Evolutionary conservation across 371 early-diverging fungal species (phyloP).

Genomic region (Rozella allomycis): DNA sequence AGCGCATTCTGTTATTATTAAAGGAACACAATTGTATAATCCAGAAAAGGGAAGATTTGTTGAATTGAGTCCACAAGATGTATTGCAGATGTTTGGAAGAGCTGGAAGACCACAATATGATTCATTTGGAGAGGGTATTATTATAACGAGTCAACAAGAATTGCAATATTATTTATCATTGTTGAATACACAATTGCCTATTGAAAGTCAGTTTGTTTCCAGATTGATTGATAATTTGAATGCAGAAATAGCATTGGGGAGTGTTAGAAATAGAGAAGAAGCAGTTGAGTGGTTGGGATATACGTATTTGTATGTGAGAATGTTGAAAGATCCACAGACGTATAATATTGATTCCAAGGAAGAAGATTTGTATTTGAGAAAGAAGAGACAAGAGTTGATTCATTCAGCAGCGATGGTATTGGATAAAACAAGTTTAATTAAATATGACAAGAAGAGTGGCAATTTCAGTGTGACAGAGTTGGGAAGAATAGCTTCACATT

Average conservation of each 20-base stretch:
- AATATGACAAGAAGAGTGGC: constrained; percentile 77
- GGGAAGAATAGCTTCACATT: constrained; percentile 87
- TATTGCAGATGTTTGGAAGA: constrained; percentile 97
- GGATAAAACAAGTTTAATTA: constrained; percentile 67
- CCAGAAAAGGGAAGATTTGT: constrained; percentile 38
- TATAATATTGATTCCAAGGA: constrained; percentile 63
- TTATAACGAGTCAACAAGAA: constrained; percentile 82
- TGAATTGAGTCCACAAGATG: constrained; percentile 39
- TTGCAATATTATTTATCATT: constrained; percentile 82
- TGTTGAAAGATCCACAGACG: constrained; percentile 62
- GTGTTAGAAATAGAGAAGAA: constrained; percentile 69
- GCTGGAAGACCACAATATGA: constrained; percentile 99
- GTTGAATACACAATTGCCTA: constrained; percentile 83
- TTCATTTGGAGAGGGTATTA: constrained; percentile 84
- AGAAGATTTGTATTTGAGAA: constrained; percentile 58
- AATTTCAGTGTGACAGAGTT: constrained; percentile 68
- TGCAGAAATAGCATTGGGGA: constrained; percentile 90
- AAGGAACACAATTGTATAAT: constrained; percentile 92
- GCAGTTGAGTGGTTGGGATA: constrained; percentile 91
- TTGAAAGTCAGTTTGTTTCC: constrained; percentile 87
- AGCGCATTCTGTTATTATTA: constrained; percentile 96
- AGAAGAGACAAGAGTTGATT: constrained; percentile 66
- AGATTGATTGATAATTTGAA: constrained; percentile 76
- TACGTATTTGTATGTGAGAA: constrained; percentile 91
- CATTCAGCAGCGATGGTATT: constrained; percentile 65